phyloP scores from a whole-genome alignment of 2,329 filamentous ascomycete genomes.

The Aspergillus flavus region DNA sequence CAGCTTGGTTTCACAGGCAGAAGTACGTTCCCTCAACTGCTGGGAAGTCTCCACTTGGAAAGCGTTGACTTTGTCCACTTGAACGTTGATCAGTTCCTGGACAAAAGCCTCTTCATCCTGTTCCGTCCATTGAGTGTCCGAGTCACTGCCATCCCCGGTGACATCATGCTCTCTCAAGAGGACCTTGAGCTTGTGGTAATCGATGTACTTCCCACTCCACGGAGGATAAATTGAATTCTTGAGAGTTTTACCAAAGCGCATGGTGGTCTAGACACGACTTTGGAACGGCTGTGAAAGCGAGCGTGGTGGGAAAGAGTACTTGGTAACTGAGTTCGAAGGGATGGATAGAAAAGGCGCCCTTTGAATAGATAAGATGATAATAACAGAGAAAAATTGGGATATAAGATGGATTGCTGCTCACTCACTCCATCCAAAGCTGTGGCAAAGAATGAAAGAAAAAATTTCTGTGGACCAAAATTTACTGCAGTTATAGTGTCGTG shows the following conservation, averaged over 20 bases:
- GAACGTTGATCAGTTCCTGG: conserved; percentile 89
- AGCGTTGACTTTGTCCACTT: conserved; percentile 89
- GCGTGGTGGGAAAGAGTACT: conserved; percentile 5
- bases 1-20: conserved; percentile 67
- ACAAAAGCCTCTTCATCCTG: conserved; percentile 92
- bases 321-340: conserved; percentile 1
- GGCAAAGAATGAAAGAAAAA: background rate
- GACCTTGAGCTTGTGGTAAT: conserved; percentile 90
- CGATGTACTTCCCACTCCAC: conserved; percentile 93
- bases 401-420: background rate
- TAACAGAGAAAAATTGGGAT: background rate
- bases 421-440: background rate
- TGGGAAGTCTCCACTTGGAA: conserved; percentile 85
- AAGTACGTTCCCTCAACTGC: conserved; percentile 77
- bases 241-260: conserved; percentile 94
- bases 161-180: conserved; percentile 76
- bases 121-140: conserved; percentile 78
- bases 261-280: conserved; percentile 45
- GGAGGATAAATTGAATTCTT: conserved; percentile 76
- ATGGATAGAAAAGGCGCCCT: background rate
- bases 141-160: conserved; percentile 50
- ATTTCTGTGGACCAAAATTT: background rate
- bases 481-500: conserved; percentile 3
- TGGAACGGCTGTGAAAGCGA: background rate
- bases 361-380: background rate